Percentiles rank a stretch among this genome's conserved stretches.
phyloP scores from a whole-genome alignment of 352 stramenopile species.

The Elongisporangium anandrum region DNA sequence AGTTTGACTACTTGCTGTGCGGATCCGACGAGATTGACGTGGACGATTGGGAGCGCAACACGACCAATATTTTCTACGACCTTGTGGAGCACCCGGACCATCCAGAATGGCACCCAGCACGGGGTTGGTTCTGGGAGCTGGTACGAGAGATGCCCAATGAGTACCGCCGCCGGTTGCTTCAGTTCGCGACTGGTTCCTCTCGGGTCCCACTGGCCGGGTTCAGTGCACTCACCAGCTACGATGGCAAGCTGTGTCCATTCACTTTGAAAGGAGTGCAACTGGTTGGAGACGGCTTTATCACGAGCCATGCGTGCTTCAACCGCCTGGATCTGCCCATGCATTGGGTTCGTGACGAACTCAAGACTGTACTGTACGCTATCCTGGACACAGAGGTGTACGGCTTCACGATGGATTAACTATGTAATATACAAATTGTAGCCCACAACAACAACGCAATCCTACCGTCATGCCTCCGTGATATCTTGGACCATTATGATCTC shows the following conservation, averaged over 20 bases:
- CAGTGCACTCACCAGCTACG: neutral
- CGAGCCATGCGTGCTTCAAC: slow-evolving; percentile 7
- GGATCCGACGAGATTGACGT: slow-evolving; percentile 90
- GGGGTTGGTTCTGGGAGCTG: slow-evolving; percentile 25
- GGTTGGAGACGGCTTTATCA: slow-evolving; percentile 1
- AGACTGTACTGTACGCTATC: neutral
- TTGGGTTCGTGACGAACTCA: neutral
- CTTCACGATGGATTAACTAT: slow-evolving; percentile 1
- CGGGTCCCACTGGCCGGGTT: slow-evolving; percentile 21
- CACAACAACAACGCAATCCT: too few species aligned
- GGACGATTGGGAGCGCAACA: slow-evolving; percentile 88
- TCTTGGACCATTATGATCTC: too few species aligned
- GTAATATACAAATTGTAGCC: too few species aligned
- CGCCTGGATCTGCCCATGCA: slow-evolving; percentile 2
- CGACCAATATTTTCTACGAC: slow-evolving; percentile 23
- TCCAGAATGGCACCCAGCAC: slow-evolving; percentile 7
- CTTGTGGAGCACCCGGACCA: slow-evolving; percentile 9
- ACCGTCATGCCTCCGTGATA: too few species aligned
- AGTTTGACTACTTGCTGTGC: slow-evolving; percentile 91
- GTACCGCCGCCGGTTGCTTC: slow-evolving; percentile 29
- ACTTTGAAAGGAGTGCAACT: neutral
- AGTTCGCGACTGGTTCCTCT: slow-evolving; percentile 22
- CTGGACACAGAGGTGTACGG: neutral
- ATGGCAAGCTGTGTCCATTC: neutral
- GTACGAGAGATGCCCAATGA: slow-evolving; percentile 47